Evolutionary conservation across 2,329 filamentous ascomycete genomes (phyloP), one percentile per base, ranked within the genome.

Genomic region (Fusarium brachygibbosum): DNA sequence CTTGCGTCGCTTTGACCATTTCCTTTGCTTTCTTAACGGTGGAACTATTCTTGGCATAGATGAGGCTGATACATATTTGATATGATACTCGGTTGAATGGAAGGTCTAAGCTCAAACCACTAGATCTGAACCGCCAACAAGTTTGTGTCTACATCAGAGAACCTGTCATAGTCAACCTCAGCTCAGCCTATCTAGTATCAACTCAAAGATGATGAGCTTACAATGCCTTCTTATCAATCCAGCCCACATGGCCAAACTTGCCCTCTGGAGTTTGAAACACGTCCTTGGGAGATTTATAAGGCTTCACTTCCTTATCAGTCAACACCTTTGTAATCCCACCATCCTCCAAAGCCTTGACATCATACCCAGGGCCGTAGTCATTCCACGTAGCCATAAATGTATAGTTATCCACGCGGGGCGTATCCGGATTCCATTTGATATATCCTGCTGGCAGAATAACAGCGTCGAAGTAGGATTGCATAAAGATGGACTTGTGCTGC

Each of bases 371-470:
- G 0, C 87, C 87, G 46, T 76, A 83, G 25, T 80, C 76, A 28
- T 79, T 74, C 75, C 85, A 88, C 69, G 88, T 86, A 0, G 86
- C 87, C 86, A 87, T 86, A 7, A 86, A 79, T 0, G 87, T 89
- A 31, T 81, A 73, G 49, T 80, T 82, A 75, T 81, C 48, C 77
- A 71, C 40, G 0, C 54, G 42, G 2, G 58, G 57, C 1, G 37
- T 50, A 6, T 21, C 23, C 12, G 19, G 14, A 5, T n/a, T 51
- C 64, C 69, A 71, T 5, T 52, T 38, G n/a, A 66, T 87, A 71
- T 90, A 90, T 3, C 88, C 88, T 2, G 78, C 80, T 0, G 84
- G 79, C 37, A 79, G 67, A 28, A 90, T 84, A 45, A 83, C 86
- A 7, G 80, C 80, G 71, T 90, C 87, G 8, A 90, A 78, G 66